Conservation (phyloP, 257 asterid species). For the Salvia splendens region DNA sequence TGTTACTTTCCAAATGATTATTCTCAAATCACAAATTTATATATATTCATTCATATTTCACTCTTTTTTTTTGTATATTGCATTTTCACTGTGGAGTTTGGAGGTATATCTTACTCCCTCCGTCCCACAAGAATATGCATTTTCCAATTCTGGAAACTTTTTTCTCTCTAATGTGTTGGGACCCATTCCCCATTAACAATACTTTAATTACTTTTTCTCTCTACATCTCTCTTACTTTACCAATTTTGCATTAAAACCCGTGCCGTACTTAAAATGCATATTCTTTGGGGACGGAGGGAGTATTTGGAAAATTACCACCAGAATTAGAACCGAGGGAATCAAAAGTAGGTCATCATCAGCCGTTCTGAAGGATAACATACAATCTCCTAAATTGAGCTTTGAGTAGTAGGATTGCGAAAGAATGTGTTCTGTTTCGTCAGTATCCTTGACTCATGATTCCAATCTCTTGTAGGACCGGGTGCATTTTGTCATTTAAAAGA, state of each 20-base stretch:
- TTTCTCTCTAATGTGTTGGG: no score
- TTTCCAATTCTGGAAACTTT: no score
- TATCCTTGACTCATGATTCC: neutral
- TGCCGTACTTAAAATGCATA: no score
- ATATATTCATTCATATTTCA: neutral
- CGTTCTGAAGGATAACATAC: neutral
- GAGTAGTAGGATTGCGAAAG: conserved; percentile 16
- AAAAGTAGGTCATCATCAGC: neutral
- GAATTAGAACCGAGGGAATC: neutral
- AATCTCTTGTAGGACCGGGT: neutral
- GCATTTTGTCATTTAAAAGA: neutral
- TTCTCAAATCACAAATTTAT: neutral
- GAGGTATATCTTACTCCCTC: conserved; percentile 8
- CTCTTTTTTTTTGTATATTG: neutral
- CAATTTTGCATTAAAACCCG: no score
- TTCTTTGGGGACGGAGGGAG: no score
- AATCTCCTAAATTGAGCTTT: conserved; percentile 12
- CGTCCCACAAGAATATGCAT: no score
- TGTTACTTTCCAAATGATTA: neutral
- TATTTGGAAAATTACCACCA: neutral
- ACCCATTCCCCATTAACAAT: no score
- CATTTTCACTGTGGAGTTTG: neutral
- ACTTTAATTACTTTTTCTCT: no score
- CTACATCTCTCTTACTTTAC: no score
- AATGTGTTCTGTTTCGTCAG: neutral